These are phyloP conservation scores for Metarhizium robertsii DNA, from an alignment of 2,329 filamentous ascomycete genomes.

Conservation along the genomic window DNA sequence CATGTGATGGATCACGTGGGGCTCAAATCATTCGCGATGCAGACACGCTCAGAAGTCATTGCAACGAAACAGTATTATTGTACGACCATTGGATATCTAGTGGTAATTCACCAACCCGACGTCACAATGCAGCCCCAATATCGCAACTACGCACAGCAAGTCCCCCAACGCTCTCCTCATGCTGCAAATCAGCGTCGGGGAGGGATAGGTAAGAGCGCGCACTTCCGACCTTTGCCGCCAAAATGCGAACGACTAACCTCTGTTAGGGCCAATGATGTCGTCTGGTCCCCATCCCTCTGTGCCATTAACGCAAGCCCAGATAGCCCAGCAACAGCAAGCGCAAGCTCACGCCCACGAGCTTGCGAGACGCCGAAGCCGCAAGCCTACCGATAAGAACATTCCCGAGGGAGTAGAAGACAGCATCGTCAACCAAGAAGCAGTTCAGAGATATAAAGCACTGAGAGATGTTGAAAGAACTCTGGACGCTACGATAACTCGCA, in stretches of 20 bases:
- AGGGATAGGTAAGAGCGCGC: conserved; percentile 37
- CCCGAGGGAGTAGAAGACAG: conserved; percentile 82
- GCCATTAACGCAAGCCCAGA: conserved; percentile 44
- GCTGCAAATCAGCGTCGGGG: conserved; percentile 38
- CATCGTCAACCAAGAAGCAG: conserved; percentile 67
- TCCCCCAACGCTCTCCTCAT: conserved; percentile 40
- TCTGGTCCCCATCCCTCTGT: conserved; percentile 40
- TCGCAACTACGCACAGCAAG: conserved; percentile 41
- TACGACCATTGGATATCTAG: neutral
- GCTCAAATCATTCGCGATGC: neutral
- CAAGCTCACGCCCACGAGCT: conserved; percentile 50
- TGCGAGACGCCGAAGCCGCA: conserved; percentile 72
- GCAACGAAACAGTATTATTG: neutral
- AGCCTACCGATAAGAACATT: conserved; percentile 90
- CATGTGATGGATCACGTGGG: neutral
- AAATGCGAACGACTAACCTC: conserved; percentile 7
- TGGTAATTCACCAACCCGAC: neutral
- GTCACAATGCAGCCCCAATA: conserved; percentile 43
- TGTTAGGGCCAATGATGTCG: conserved; percentile 46
- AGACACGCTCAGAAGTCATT: neutral
- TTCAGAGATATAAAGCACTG: conserved; percentile 71
- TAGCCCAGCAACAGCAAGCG: conserved; percentile 40
- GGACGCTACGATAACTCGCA: conserved; percentile 89
- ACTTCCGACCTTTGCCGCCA: neutral
- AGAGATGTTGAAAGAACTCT: conserved; percentile 80